Evolutionary conservation across 1,139 yeast genomes (phyloP).

Genomic region (Scheffersomyces insectosa): DNA sequence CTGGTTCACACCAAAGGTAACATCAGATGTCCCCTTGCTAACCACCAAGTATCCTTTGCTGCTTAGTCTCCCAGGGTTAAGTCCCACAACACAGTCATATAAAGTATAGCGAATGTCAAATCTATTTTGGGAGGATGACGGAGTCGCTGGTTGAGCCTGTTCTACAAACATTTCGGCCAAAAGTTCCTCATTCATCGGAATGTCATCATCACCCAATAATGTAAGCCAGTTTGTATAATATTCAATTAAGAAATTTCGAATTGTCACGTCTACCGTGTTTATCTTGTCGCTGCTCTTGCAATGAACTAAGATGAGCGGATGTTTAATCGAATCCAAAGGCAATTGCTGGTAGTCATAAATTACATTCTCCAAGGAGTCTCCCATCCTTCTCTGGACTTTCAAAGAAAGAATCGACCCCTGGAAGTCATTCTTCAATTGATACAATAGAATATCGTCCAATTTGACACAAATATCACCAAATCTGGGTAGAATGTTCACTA

Average conservation of each 20-base stretch:
- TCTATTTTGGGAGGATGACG: constrained; percentile 7
- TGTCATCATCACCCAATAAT: constrained; percentile 2
- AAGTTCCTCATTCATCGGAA: not conserved
- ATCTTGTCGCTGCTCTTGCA: constrained; percentile 20
- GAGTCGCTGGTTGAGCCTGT: not conserved
- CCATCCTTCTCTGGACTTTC: constrained; percentile 18
- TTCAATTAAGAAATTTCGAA: constrained; percentile 48
- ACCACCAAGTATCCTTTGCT: constrained; percentile 55
- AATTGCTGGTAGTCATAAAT: constrained; percentile 29
- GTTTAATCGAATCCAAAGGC: constrained; percentile 7
- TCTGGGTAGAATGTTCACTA: constrained; percentile 28
- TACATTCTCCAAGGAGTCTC: constrained; percentile 24
- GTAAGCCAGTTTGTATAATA: constrained; percentile 60
- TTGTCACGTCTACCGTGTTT: constrained; percentile 31
- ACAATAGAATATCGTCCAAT: constrained; percentile 26
- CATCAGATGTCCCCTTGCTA: constrained; percentile 53
- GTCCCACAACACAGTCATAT: constrained; percentile 54
- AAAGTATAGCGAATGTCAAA: constrained; percentile 47
- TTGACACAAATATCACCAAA: constrained; percentile 48
- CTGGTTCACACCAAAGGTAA: constrained; percentile 34
- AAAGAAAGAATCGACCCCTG: constrained; percentile 31
- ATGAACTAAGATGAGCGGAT: constrained; percentile 27
- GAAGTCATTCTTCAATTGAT: constrained; percentile 30
- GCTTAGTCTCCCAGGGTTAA: constrained; percentile 57
- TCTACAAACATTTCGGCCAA: constrained; percentile 1